Evolutionary conservation across 257 asterid species (phyloP).

Genomic region (Petrea volubilis): DNA sequence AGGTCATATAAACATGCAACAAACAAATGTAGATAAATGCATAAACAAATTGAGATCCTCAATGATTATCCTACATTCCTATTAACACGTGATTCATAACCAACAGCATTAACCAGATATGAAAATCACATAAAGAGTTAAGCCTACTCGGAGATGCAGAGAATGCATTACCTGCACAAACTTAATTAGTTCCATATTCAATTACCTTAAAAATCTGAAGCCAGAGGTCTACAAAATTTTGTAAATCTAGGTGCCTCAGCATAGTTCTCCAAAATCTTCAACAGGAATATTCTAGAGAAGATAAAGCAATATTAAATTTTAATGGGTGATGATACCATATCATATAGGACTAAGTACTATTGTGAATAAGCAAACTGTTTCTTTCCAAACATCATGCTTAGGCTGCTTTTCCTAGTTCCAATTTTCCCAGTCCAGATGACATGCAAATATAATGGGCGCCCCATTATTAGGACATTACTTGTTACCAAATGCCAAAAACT

Average conservation of each 20-base stretch:
- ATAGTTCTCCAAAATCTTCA: background rate
- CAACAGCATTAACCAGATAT: background rate
- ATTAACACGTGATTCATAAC: background rate
- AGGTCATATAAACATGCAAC: background rate
- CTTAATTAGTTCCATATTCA: background rate
- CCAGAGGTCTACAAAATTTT: background rate
- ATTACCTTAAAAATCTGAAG: background rate
- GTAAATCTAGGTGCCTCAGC: background rate
- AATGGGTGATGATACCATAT: no score
- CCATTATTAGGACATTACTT: background rate
- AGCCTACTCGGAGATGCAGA: conserved; percentile 1
- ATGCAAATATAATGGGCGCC: background rate
- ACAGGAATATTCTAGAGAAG: background rate
- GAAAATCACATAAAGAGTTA: background rate
- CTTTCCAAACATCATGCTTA: background rate
- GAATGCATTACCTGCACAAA: background rate
- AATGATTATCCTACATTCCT: background rate
- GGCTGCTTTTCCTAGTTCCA: background rate
- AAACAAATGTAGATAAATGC: background rate
- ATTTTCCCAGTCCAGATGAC: background rate
- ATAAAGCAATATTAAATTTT: background rate
- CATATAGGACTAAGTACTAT: background rate
- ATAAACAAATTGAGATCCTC: conserved; percentile 6
- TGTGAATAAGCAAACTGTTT: background rate
- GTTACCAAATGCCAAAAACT: background rate